Evolutionary conservation across 495 filamentous ascomycete species (phyloP).

Genomic region (Aspergillus affinis): DNA sequence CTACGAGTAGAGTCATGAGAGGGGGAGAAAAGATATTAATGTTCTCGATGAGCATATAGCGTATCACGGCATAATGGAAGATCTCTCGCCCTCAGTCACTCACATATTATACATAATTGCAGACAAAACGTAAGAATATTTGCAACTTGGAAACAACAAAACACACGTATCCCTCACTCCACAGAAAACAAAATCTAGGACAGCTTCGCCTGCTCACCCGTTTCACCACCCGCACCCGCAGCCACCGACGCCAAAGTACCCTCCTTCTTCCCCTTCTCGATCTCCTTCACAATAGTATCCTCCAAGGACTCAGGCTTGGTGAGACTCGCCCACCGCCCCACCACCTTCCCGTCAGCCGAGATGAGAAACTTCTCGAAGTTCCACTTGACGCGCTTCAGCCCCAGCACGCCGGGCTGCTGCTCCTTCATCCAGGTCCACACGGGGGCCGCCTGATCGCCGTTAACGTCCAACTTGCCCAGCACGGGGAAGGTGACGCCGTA

Average conservation of each 20-base stretch:
- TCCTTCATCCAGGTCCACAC: constrained; percentile 88
- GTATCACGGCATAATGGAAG: background rate
- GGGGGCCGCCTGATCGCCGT: constrained; percentile 77
- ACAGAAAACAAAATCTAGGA: constrained; percentile 11
- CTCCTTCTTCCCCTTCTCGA: constrained; percentile 51
- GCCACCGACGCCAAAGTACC: constrained; percentile 32
- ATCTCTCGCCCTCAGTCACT: constrained; percentile 13
- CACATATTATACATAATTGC: constrained; percentile 4
- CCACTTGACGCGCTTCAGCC: constrained; percentile 90
- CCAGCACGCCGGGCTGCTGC: constrained; percentile 77
- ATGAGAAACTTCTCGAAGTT: constrained; percentile 98
- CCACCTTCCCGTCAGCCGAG: constrained; percentile 80
- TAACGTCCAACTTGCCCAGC: constrained; percentile 88
- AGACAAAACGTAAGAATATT: background rate
- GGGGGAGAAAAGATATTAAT: background rate
- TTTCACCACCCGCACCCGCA: constrained; percentile 17
- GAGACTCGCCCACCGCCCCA: constrained; percentile 75
- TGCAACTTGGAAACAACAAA: background rate
- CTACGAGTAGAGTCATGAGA: background rate
- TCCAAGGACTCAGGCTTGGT: constrained; percentile 83
- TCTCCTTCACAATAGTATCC: constrained; percentile 69
- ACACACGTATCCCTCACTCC: background rate
- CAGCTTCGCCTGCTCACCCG: constrained; percentile 15
- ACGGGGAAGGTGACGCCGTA: constrained; percentile 95
- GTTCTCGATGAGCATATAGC: background rate